Evolutionary conservation across 345 rosid genomes (phyloP), one percentile per base, ranked within the genome.

Genomic region (Populus simonii): DNA sequence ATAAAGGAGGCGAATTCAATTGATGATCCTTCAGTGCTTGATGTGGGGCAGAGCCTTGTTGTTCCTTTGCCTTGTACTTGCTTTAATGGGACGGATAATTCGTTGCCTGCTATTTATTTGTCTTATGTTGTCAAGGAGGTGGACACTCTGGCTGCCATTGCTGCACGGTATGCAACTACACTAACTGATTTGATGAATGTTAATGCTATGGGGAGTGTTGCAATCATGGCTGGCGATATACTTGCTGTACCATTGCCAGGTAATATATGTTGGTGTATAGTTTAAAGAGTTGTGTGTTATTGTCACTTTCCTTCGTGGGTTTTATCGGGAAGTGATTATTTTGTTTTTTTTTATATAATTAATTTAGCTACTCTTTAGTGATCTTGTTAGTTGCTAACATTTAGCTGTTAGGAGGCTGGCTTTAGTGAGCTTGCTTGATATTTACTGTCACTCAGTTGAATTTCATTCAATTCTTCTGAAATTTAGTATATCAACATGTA

Each of bases 21-120:
- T 16, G 75, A 85, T 71, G 96, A 92, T 70, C 87, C 94, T 5
- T 81, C 96, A 4, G 88, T 89, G 65, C 85, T 87, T 43, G 98
- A 95, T 66, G 98, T 93, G 0, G 98, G 98, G 20, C 84, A 83
- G 73, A 93, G 8, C 76, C 91, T 95, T 71, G 84, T 87, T 72
- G 90, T 93, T 79, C 99, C 99, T 1, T 76, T 95, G 78, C 99
- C 99, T 1, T 95, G 99, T 74, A 86, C 99, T 82, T 95, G 99
- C 78, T 95, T 95, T 70, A 93, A 95, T 35, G 93, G 93, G 55
- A 92, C 94, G 0, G 99, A 95, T 72, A 94, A 93, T 36, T 85
- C 83, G 59, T 74, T 95, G 69, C 99, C 99, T 0, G 96, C 99
- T 0, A 83, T 92, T 74, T 93, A 92, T 85, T 57, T 95, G 55